phyloP scores from a whole-genome alignment of 345 rosid genomes.

The Viola odorata region DNA sequence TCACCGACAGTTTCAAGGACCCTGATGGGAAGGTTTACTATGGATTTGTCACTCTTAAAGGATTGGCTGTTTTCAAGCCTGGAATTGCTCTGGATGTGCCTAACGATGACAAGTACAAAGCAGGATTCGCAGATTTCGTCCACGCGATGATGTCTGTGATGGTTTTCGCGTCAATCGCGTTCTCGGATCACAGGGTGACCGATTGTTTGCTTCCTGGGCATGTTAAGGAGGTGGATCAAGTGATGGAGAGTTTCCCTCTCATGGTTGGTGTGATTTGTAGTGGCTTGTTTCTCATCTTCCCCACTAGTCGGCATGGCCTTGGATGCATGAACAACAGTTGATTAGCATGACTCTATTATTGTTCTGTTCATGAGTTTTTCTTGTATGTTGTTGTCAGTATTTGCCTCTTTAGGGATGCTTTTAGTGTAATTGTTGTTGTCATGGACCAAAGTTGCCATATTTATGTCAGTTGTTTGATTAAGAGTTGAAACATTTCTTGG shows the following conservation, averaged over 20 bases:
- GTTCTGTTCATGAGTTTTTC: neutral
- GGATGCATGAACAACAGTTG: constrained; percentile 57
- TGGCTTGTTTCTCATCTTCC: constrained; percentile 65
- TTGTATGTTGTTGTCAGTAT: neutral
- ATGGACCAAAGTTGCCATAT: too few relatives aligned
- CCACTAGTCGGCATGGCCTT: constrained; percentile 53
- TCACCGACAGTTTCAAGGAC: constrained; percentile 62
- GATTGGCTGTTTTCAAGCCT: constrained; percentile 64
- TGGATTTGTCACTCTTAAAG: constrained; percentile 60
- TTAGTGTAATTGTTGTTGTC: too few relatives aligned
- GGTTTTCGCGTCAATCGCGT: constrained; percentile 68
- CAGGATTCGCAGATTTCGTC: constrained; percentile 52
- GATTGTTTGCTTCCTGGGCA: constrained; percentile 56
- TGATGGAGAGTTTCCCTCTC: constrained; percentile 79
- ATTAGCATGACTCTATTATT: neutral
- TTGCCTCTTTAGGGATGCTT: neutral
- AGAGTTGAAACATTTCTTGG: too few relatives aligned
- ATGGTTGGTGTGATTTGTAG: constrained; percentile 74
- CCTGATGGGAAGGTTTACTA: constrained; percentile 62
- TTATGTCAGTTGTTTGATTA: too few relatives aligned
- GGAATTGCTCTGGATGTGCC: constrained; percentile 37
- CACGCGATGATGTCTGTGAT: constrained; percentile 69
- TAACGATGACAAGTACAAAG: constrained; percentile 53
- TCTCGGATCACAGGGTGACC: constrained; percentile 61
- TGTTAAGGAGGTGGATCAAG: constrained; percentile 66